These are phyloP conservation scores for Pythium sp. DNA, from an alignment of 352 stramenopile species.

Conservation along the genomic window DNA sequence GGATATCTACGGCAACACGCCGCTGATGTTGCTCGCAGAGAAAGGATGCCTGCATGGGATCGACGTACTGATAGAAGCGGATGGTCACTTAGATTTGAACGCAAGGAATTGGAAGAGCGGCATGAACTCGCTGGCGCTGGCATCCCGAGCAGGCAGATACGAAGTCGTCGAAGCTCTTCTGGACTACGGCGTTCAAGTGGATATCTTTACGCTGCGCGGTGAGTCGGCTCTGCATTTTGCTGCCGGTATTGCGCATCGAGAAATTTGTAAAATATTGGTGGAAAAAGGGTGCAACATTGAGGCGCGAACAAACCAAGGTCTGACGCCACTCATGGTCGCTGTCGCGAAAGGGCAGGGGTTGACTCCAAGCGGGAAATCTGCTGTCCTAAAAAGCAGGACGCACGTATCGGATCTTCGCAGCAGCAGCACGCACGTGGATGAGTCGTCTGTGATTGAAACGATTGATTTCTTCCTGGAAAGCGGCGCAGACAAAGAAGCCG, in stretches of 20 bases:
- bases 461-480: slow-evolving; percentile 73
- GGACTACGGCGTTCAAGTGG: slow-evolving; percentile 72
- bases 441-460: slow-evolving; percentile 54
- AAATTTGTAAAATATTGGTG: slow-evolving; percentile 68
- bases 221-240: slow-evolving; percentile 83
- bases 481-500: slow-evolving; percentile 53
- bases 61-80: slow-evolving; percentile 70
- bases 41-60: slow-evolving; percentile 70
- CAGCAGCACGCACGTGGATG: slow-evolving; percentile 48
- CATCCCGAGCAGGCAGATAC: slow-evolving; percentile 55
- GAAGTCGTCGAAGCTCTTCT: slow-evolving; percentile 81
- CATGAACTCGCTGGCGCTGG: slow-evolving; percentile 72
- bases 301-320: slow-evolving; percentile 57
- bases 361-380: slow-evolving; percentile 29
- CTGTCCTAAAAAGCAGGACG: slow-evolving; percentile 23
- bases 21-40: slow-evolving; percentile 75
- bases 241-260: slow-evolving; percentile 53
- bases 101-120: slow-evolving; percentile 79
- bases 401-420: slow-evolving; percentile 39
- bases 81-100: slow-evolving; percentile 69
- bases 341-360: slow-evolving; percentile 43
- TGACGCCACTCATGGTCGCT: slow-evolving; percentile 81
- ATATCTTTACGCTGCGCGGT: slow-evolving; percentile 61
- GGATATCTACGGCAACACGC: slow-evolving; percentile 84
- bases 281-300: slow-evolving; percentile 69